Percentiles rank a stretch among this genome's conserved stretches.
Evolutionary conservation across 352 stramenopile genomes (phyloP).

Genomic region (Elongisporangium prolatum): DNA sequence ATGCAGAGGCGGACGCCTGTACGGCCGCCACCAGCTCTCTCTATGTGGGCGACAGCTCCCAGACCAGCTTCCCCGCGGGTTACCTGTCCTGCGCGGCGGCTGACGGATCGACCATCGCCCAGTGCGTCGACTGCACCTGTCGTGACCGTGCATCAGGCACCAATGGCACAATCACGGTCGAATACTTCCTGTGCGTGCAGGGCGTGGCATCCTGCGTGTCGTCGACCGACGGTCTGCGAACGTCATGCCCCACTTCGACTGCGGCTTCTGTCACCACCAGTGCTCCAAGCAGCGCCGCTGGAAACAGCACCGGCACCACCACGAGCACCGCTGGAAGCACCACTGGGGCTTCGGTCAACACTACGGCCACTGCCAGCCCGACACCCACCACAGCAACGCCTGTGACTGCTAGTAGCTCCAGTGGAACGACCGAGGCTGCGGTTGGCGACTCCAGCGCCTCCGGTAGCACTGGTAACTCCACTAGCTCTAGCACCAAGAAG

Average conservation of each 20-base stretch:
- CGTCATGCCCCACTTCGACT: background rate
- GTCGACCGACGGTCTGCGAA: background rate
- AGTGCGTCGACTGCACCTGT: slow-evolving; percentile 28
- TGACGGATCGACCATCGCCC: slow-evolving; percentile 8
- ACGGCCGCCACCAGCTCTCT: slow-evolving; percentile 7
- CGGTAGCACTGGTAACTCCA: background rate
- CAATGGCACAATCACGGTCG: slow-evolving; percentile 8
- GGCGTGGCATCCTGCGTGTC: background rate
- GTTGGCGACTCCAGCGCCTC: background rate
- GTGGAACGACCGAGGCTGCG: too few relatives aligned
- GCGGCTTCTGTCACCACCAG: background rate
- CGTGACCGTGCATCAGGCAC: slow-evolving; percentile 19
- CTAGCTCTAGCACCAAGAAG: slow-evolving; percentile 4
- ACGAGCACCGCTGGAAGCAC: background rate
- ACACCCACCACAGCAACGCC: background rate
- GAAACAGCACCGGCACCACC: background rate
- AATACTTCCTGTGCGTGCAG: slow-evolving; percentile 10
- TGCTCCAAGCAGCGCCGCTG: background rate
- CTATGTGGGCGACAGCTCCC: slow-evolving; percentile 27
- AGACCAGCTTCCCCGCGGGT: slow-evolving; percentile 22
- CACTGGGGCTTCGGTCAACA: background rate
- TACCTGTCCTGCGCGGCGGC: slow-evolving; percentile 26
- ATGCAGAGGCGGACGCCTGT: slow-evolving; percentile 4
- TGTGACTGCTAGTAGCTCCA: background rate
- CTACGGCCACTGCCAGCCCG: background rate